Percentiles rank a stretch among this genome's conserved stretches.
Evolutionary conservation across 2,329 filamentous ascomycete genomes (phyloP).

Genomic region (Seiridium unicorne): DNA sequence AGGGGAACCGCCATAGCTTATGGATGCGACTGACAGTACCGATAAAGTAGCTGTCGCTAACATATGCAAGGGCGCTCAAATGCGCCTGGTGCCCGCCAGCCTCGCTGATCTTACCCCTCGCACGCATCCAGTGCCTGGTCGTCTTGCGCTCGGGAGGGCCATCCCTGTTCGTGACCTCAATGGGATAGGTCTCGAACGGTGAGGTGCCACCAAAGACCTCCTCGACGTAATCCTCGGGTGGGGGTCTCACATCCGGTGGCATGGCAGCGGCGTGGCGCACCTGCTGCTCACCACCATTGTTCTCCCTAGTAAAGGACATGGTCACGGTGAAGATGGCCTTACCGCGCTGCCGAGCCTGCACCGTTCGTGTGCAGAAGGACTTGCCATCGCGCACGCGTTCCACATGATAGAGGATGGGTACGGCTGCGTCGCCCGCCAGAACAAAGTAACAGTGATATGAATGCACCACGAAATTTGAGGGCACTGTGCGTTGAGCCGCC

Average conservation of each 20-base stretch:
- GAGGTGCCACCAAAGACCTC: slow-evolving; percentile 42
- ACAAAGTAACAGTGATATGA: slow-evolving; percentile 99
- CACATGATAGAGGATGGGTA: slow-evolving; percentile 92
- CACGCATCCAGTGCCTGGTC: slow-evolving; percentile 72
- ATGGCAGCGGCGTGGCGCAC: slow-evolving; percentile 66
- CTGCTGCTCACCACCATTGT: slow-evolving; percentile 42
- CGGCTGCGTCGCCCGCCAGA: slow-evolving; percentile 78
- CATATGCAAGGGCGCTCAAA: slow-evolving; percentile 85
- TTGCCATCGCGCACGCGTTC: slow-evolving; percentile 89
- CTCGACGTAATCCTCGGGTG: slow-evolving; percentile 40
- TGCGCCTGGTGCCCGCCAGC: slow-evolving; percentile 77
- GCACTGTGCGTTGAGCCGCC: slow-evolving; percentile 86
- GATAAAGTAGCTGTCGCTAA: slow-evolving; percentile 91
- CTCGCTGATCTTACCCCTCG: slow-evolving; percentile 70
- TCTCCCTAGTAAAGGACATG: slow-evolving; percentile 77
- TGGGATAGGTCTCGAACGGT: slow-evolving; percentile 46
- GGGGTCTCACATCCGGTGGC: slow-evolving; percentile 42
- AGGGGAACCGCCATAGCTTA: slow-evolving; percentile 71
- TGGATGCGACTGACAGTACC: slow-evolving; percentile 83
- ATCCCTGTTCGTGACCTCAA: slow-evolving; percentile 39
- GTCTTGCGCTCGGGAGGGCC: slow-evolving; percentile 60
- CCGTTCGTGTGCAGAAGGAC: slow-evolving; percentile 87
- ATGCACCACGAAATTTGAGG: slow-evolving; percentile 77
- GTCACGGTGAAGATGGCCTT: slow-evolving; percentile 94
- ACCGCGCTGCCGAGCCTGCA: slow-evolving; percentile 89